Conservation (phyloP, 164 flowering plant genomes). For the Tetrastigma voinierianum region DNA sequence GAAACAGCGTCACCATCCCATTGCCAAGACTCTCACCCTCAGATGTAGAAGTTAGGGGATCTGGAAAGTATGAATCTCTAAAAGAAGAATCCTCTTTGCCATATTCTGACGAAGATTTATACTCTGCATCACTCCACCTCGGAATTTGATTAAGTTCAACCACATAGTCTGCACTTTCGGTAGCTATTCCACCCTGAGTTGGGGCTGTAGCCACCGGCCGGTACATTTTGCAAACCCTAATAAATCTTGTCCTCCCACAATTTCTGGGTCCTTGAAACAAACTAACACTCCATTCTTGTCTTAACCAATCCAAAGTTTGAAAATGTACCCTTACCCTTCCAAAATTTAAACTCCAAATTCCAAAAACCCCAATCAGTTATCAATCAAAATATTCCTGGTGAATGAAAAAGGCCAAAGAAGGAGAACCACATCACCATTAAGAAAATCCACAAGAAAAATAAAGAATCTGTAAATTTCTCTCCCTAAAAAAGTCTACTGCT, state of each 20-base stretch:
- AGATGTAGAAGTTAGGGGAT: constrained; percentile 64
- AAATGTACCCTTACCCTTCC: background rate
- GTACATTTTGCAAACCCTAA: constrained; percentile 40
- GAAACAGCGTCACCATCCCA: constrained; percentile 75
- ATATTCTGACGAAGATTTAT: constrained; percentile 42
- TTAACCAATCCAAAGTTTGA: background rate
- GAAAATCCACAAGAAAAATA: background rate
- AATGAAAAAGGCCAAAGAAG: background rate
- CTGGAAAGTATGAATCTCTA: constrained; percentile 50
- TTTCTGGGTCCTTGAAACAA: background rate
- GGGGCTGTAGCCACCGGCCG: constrained; percentile 55
- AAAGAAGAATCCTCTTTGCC: constrained; percentile 60
- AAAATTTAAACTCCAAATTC: background rate
- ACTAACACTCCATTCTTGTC: background rate
- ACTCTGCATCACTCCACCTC: constrained; percentile 87
- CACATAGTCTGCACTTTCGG: constrained; percentile 68
- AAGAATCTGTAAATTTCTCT: background rate
- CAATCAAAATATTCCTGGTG: background rate
- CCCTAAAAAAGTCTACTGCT: background rate
- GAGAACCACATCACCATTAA: background rate
- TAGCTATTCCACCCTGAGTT: constrained; percentile 58
- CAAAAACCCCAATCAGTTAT: background rate
- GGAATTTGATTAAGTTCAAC: constrained; percentile 92
- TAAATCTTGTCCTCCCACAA: constrained; percentile 9
- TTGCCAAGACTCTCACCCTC: constrained; percentile 50